Evolutionary conservation across 192 early-diverging fungal genomes (phyloP).

Genomic region (Coemansia sp.): DNA sequence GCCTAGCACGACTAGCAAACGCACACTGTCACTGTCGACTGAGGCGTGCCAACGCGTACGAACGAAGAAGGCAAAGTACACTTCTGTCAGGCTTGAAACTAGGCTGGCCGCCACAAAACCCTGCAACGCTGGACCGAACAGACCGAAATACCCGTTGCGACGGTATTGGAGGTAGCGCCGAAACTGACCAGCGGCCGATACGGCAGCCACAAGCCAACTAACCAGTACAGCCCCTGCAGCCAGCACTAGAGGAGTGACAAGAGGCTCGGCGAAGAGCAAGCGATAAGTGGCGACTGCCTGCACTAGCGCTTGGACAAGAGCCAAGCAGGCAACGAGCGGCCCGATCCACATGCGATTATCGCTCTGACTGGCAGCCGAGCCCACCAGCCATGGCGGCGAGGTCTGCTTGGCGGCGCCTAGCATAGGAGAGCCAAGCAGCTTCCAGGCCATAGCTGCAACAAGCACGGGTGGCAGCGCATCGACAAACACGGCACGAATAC

Average conservation of each 20-base stretch:
- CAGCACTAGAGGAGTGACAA: background rate
- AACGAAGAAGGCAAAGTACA: slow-evolving; percentile 28
- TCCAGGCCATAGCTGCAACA: slow-evolving; percentile 16
- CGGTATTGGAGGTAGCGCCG: slow-evolving; percentile 4
- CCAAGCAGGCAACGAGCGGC: slow-evolving; percentile 23
- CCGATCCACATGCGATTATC: slow-evolving; percentile 49
- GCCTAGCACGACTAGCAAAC: background rate
- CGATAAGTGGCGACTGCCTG: slow-evolving; percentile 11
- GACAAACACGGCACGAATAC: slow-evolving; percentile 21
- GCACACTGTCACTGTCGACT: background rate
- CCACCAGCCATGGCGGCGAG: background rate
- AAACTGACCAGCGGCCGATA: slow-evolving; percentile 11
- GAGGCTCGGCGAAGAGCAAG: background rate
- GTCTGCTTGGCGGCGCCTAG: background rate
- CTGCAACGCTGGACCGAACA: slow-evolving; percentile 19
- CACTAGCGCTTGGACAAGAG: slow-evolving; percentile 4
- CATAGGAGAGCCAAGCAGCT: background rate
- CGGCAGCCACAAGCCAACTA: slow-evolving; percentile 8
- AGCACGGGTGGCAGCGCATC: slow-evolving; percentile 17
- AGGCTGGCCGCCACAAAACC: slow-evolving; percentile 7
- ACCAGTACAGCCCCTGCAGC: background rate
- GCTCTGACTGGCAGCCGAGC: background rate
- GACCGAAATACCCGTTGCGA: slow-evolving; percentile 21
- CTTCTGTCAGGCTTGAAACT: slow-evolving; percentile 1
- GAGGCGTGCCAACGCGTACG: slow-evolving; percentile 26